Conservation (phyloP, 331 rosid genomes). For the Saraca asoca region DNA sequence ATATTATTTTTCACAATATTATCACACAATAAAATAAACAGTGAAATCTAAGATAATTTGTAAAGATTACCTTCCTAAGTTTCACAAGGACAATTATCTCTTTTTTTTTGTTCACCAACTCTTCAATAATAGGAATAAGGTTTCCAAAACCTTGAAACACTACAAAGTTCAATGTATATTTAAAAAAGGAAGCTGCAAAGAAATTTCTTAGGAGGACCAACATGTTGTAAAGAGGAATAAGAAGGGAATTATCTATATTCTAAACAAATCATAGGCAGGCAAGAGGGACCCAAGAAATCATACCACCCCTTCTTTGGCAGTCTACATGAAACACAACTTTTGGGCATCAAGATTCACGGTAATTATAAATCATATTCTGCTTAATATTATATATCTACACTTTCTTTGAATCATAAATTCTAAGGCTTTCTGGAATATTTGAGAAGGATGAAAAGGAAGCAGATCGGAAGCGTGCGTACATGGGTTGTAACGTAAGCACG, state of each 20-base stretch:
- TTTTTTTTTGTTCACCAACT: too few species aligned
- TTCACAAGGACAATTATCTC: too few species aligned
- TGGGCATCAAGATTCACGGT: conserved; percentile 2
- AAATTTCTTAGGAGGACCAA: not conserved
- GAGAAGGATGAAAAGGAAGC: conserved; percentile 8
- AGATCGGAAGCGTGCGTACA: not conserved
- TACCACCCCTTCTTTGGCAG: conserved; percentile 30
- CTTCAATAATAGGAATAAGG: too few species aligned
- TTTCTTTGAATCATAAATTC: conserved; percentile 27
- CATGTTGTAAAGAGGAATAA: not conserved
- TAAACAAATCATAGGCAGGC: conserved; percentile 29
- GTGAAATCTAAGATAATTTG: too few species aligned
- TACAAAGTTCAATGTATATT: too few species aligned
- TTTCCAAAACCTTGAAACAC: too few species aligned
- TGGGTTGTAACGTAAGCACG: not conserved
- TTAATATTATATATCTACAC: too few species aligned
- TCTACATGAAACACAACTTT: conserved; percentile 23
- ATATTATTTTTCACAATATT: not conserved
- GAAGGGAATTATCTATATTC: conserved; percentile 34
- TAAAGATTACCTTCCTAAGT: too few species aligned
- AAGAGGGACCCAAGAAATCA: conserved; percentile 39
- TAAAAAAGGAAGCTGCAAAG: too few species aligned
- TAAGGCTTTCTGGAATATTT: conserved; percentile 33
- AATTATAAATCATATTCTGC: too few species aligned
- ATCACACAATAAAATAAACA: too few species aligned